phyloP scores from a whole-genome alignment of 164 flowering plant genomes.

The Platanus orientalis region DNA sequence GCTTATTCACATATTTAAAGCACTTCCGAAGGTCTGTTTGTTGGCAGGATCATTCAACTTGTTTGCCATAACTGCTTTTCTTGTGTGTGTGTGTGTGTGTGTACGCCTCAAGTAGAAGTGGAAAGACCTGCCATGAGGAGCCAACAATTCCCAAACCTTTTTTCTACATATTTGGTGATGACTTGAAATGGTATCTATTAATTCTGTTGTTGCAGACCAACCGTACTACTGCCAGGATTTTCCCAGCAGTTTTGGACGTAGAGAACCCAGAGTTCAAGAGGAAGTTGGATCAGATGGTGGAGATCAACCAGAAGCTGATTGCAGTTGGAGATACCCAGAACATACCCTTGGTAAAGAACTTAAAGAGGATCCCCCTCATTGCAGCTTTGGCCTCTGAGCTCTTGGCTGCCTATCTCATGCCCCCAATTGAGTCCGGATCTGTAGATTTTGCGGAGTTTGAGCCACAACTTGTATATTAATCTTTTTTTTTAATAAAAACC shows the following conservation, averaged over 20 bases:
- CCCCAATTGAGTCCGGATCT: slow-evolving; percentile 91
- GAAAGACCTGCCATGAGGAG: no score
- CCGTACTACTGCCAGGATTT: slow-evolving; percentile 71
- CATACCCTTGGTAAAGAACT: slow-evolving; percentile 67
- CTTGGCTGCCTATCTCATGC: slow-evolving; percentile 91
- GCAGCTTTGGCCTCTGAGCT: slow-evolving; percentile 78
- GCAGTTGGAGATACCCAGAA: slow-evolving; percentile 64
- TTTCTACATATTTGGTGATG: no score
- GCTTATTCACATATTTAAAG: no score
- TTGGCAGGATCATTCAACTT: no score
- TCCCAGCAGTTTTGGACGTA: slow-evolving; percentile 91
- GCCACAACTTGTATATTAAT: slow-evolving; percentile 32
- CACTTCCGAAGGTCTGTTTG: no score
- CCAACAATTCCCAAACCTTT: no score
- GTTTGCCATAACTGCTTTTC: no score
- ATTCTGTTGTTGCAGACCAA: no score
- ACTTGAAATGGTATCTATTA: no score
- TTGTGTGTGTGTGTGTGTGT: no score
- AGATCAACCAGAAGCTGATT: slow-evolving; percentile 59
- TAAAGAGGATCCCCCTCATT: slow-evolving; percentile 75
- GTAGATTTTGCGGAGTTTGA: slow-evolving; percentile 91
- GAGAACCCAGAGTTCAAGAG: slow-evolving; percentile 98
- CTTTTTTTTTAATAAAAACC: not conserved
- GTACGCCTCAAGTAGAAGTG: no score
- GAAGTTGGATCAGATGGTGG: slow-evolving; percentile 89